A percentile compares a stretch with the other conserved stretches of the same genome.
phyloP scores from a whole-genome alignment of 768 basidiomycete genomes.

The Galerina marginata region DNA sequence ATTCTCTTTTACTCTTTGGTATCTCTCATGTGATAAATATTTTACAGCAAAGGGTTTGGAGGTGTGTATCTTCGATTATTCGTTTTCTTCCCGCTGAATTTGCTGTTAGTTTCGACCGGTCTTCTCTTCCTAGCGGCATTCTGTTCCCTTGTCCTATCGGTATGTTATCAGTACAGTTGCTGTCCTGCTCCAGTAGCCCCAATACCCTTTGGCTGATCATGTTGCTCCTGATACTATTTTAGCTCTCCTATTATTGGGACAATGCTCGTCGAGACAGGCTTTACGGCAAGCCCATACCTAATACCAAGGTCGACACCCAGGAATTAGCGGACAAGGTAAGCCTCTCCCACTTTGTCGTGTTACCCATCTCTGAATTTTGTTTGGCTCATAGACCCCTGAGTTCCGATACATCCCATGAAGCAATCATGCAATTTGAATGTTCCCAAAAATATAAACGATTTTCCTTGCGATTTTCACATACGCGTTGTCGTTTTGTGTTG shows the following conservation, averaged over 20 bases:
- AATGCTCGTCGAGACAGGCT: conserved; percentile 58
- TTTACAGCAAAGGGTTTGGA: conserved; percentile 61
- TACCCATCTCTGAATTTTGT: not conserved
- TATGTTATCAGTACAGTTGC: conserved; percentile 30
- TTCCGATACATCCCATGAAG: conserved; percentile 60
- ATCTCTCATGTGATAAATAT: not conserved
- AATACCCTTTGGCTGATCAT: not conserved
- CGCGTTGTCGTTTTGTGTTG: too few relatives aligned
- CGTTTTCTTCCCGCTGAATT: not conserved
- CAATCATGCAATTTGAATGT: not conserved
- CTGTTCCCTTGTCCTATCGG: conserved; percentile 56
- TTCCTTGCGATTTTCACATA: too few relatives aligned
- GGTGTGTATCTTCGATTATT: conserved; percentile 32
- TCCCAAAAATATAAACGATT: too few relatives aligned
- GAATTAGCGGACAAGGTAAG: conserved; percentile 66
- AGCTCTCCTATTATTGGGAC: conserved; percentile 70
- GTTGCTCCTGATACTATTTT: not conserved
- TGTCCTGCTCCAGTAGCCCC: not conserved
- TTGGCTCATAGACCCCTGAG: conserved; percentile 50
- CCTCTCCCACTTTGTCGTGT: not conserved
- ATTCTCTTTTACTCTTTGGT: not conserved
- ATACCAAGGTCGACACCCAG: conserved; percentile 61
- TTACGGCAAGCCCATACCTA: conserved; percentile 54
- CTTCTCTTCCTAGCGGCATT: conserved; percentile 61
- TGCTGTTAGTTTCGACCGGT: conserved; percentile 25